Evolutionary conservation across 2,329 filamentous ascomycete species (phyloP).

Genomic region (Diplodia mutila): DNA sequence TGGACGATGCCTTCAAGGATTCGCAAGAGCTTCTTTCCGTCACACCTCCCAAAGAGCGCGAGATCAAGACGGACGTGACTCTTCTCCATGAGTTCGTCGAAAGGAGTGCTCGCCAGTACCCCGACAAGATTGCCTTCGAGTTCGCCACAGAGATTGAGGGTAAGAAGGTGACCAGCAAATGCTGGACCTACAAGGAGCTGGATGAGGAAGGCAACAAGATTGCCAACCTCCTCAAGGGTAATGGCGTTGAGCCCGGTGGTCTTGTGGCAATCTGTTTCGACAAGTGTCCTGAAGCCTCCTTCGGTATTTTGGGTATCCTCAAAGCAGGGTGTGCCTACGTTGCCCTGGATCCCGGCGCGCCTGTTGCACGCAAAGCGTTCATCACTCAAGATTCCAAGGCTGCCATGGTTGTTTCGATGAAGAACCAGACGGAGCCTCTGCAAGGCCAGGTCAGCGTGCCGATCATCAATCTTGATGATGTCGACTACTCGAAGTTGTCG

Average conservation of each 20-base stretch:
- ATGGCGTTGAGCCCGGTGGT: constrained; percentile 57
- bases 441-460: constrained; percentile 38
- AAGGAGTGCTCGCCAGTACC: constrained; percentile 57
- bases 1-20: constrained; percentile 45
- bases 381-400: constrained; percentile 76
- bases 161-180: constrained; percentile 50
- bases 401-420: constrained; percentile 63
- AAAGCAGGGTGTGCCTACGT: constrained; percentile 83
- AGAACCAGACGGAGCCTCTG: constrained; percentile 48
- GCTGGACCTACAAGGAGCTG: constrained; percentile 77
- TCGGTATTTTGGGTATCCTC: constrained; percentile 78
- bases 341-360: constrained; percentile 76
- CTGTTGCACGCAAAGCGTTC: constrained; percentile 72
- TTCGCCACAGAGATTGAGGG: constrained; percentile 66
- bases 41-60: constrained; percentile 61
- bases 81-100: constrained; percentile 83
- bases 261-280: constrained; percentile 80
- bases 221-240: constrained; percentile 63
- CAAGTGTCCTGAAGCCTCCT: constrained; percentile 83
- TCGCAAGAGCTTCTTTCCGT: constrained; percentile 62
- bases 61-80: constrained; percentile 60
- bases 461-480: constrained; percentile 53
- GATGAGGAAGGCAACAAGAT: constrained; percentile 72
- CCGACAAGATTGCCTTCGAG: constrained; percentile 71
- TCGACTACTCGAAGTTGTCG: constrained; percentile 41